A percentile compares a stretch with the other conserved stretches of the same genome.
These are phyloP conservation scores for Cyclostephanos invisitatus DNA, from an alignment of 108 stramenopile genomes.

Conservation along the genomic window DNA sequence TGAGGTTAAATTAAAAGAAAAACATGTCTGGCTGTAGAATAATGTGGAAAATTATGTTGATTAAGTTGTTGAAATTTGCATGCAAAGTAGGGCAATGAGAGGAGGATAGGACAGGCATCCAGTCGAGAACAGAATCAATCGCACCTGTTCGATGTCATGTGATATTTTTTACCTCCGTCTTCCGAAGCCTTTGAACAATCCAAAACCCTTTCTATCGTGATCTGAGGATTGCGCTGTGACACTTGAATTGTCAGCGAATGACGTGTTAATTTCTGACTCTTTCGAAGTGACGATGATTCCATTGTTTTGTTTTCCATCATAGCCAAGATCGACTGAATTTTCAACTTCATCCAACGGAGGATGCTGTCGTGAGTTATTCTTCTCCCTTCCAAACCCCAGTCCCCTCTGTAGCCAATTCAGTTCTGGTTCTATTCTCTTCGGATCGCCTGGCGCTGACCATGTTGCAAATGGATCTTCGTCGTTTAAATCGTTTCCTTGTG, in stretches of 20 bases:
- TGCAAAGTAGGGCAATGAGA: background rate
- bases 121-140: background rate
- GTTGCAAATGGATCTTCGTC: constrained; percentile 43
- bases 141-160: background rate
- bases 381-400: constrained; percentile 11
- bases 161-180: constrained; percentile 1
- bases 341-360: background rate
- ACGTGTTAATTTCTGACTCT: background rate
- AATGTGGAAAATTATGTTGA: no score
- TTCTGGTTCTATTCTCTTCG: constrained; percentile 12
- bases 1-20: no score
- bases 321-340: constrained; percentile 21
- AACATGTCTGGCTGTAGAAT: no score
- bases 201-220: background rate
- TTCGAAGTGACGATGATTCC: background rate
- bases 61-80: background rate
- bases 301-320: background rate
- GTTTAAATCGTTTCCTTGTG: constrained; percentile 21
- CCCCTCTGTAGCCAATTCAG: constrained; percentile 35
- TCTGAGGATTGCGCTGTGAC: background rate
- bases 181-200: constrained; percentile 9
- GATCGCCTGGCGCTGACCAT: constrained; percentile 28
- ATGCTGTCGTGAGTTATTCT: background rate
- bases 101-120: background rate
- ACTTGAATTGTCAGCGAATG: background rate